These are phyloP conservation scores for Cavenderia fasciculata DNA, from an alignment of 78 protist species.

Conservation along the genomic window DNA sequence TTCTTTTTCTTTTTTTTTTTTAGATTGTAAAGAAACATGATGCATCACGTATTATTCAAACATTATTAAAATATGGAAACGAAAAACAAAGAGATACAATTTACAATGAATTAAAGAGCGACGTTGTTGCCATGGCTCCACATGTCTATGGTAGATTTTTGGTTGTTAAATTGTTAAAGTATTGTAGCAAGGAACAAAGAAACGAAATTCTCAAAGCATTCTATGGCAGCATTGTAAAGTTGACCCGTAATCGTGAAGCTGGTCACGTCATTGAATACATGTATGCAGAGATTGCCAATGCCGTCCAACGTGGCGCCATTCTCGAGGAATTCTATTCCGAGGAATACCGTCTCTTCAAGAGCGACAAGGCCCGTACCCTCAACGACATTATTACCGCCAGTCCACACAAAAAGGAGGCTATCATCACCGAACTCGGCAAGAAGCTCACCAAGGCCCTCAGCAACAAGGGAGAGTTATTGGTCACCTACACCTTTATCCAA, in stretches of 20 bases:
- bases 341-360: conserved; percentile 71
- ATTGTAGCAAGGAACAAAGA: conserved; percentile 36
- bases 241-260: conserved; percentile 19
- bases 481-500: conserved; percentile 54
- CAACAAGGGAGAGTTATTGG: conserved; percentile 60
- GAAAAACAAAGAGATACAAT: conserved; percentile 41
- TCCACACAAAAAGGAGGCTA: conserved; percentile 32
- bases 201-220: conserved; percentile 20
- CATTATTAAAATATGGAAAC: conserved; percentile 65
- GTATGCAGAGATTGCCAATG: conserved; percentile 47
- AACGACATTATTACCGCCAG: neutral
- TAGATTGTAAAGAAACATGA: conserved; percentile 78
- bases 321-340: conserved; percentile 78
- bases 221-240: conserved; percentile 17
- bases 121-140: conserved; percentile 2
- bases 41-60: conserved; percentile 79
- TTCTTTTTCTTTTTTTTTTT: neutral
- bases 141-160: conserved; percentile 51
- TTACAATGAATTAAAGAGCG: conserved; percentile 49
- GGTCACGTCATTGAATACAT: conserved; percentile 27
- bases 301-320: conserved; percentile 22
- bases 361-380: conserved; percentile 24
- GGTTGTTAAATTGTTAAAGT: conserved; percentile 45
- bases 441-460: conserved; percentile 11
- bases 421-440: conserved; percentile 16